Conservation (phyloP, 805 yeast species). For the Ogataea nitratoaversa region DNA sequence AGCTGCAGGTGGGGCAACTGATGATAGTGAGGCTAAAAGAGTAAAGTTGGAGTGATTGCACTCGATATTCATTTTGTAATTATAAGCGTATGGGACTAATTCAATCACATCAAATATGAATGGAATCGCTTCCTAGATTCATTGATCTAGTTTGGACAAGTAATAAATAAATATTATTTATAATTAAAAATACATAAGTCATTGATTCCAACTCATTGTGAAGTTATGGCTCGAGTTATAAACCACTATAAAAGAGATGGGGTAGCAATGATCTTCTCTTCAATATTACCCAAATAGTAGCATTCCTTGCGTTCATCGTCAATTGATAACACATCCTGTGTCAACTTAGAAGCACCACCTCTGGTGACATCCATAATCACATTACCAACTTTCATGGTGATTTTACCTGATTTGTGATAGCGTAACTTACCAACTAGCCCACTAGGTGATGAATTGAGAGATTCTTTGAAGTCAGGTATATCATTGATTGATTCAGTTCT, state of each 20-base stretch:
- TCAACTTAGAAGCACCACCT: conserved; percentile 65
- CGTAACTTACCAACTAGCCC: conserved; percentile 75
- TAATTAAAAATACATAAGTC: neutral
- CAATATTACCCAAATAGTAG: conserved; percentile 49
- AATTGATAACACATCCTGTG: conserved; percentile 64
- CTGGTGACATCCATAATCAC: conserved; percentile 62
- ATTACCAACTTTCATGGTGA: conserved; percentile 71
- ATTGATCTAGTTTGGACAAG: neutral
- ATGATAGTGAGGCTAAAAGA: conserved; percentile 17
- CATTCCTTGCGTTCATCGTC: conserved; percentile 37
- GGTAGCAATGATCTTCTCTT: conserved; percentile 53
- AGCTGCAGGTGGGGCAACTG: neutral
- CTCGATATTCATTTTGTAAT: neutral
- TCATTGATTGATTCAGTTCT: conserved; percentile 1
- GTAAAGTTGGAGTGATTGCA: conserved; percentile 14
- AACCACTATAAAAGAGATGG: conserved; percentile 37
- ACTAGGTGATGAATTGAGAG: conserved; percentile 11
- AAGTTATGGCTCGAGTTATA: too few species aligned
- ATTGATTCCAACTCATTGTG: neutral
- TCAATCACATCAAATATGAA: neutral
- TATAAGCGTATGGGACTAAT: neutral
- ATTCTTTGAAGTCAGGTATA: neutral
- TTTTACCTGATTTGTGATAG: conserved; percentile 78
- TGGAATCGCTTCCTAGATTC: too few species aligned
- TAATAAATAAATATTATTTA: neutral